Conservation (phyloP, 306 rosid species). For the Malus domestica region ASM211411v1 NC_041798.1:33861501-33862000, state of each 20-base stretch:
- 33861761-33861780: conserved; percentile 43
- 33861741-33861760: conserved; percentile 31
- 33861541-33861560: conserved; percentile 7
- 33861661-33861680: conserved; percentile 44
- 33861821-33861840: too few species aligned
- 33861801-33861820: conserved; percentile 44
- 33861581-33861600: conserved; percentile 6
- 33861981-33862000: too few species aligned
- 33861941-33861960: too few species aligned
- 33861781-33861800: conserved; percentile 48
- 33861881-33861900: too few species aligned
- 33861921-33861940: too few species aligned
- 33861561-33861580: conserved; percentile 17
- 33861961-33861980: too few species aligned
- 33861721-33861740: conserved; percentile 52
- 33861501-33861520: background rate
- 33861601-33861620: conserved; percentile 29
- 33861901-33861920: too few species aligned
- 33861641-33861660: conserved; percentile 25
- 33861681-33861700: conserved; percentile 32
- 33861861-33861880: too few species aligned
- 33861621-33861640: conserved; percentile 31
- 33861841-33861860: too few species aligned
- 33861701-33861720: conserved; percentile 20
- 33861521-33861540: conserved; percentile 20